Evolutionary conservation across 2,329 filamentous ascomycete genomes (phyloP), one percentile per base, ranked within the genome.

Genomic region (Metarhizium brunneum): DNA sequence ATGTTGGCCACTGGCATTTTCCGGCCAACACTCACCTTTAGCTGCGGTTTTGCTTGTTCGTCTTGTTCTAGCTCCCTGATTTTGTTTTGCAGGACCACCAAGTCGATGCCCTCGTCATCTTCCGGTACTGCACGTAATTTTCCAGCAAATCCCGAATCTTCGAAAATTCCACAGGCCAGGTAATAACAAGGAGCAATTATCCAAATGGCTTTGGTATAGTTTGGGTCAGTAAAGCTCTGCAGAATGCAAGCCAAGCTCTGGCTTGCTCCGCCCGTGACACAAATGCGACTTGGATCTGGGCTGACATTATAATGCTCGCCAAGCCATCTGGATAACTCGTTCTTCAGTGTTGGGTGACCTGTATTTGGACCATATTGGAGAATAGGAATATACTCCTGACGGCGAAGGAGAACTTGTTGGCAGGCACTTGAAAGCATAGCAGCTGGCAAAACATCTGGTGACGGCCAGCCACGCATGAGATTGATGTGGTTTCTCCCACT

Each of bases 121-220:
- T 95, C 90, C 0, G 86, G 85, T 13, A 92, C 80, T 2, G 84
- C 86, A 52, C 78, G 78, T 65, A 95, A 66, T 40, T 84, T 81
- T 3, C 79, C 80, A 4, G 76, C 74, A 61, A 95, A 90, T 1
- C 90, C 87, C 5, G 85, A 78, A 69, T 96, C 92, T 56, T 88
- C 84, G 64, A 96, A 91, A 55, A 95, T 88, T n/a, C 85, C 79
- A 64, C 88, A 91, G 0, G 85, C 88, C n/a, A 95, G 76, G 69
- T 90, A 88, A 67, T 95, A 96, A 50, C 86, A 87, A 4, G 92
- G 92, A 20, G 87, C 84, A 2, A 91, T 83, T 70, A 92, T 81
- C 87, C 89, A 96, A 10, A 95, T 77, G 61, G 83, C 83, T 49
- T 80, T 76, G 1, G 92, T 96, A 64, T 85, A 86, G 2, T 76